Percentiles rank a stretch among this genome's conserved stretches.
These are phyloP conservation scores for Daldinia eschscholtzii DNA, from an alignment of 2,329 filamentous ascomycete genomes.

Conservation along the genomic window DNA sequence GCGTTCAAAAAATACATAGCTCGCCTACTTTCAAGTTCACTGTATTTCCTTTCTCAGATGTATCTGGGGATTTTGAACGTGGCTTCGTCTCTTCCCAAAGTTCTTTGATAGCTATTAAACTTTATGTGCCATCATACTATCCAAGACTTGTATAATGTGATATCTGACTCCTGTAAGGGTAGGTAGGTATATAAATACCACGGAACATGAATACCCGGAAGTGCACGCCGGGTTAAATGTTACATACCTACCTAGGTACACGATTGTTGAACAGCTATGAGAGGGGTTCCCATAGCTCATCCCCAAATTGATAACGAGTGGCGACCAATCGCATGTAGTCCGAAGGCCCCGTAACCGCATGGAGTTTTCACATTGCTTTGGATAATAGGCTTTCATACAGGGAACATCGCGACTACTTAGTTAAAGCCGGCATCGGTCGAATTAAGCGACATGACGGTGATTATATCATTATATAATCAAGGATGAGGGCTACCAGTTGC, in stretches of 20 bases:
- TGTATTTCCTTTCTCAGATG: too few species aligned
- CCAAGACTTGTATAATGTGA: too few species aligned
- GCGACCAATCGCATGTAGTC: background rate
- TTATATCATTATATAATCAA: background rate
- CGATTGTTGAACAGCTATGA: background rate
- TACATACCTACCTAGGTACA: background rate
- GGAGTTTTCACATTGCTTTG: background rate
- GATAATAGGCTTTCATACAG: background rate
- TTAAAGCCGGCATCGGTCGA: background rate
- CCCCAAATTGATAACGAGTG: background rate
- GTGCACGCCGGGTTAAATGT: background rate
- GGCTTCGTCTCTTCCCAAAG: too few species aligned
- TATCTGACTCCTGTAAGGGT: too few species aligned
- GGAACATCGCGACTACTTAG: background rate
- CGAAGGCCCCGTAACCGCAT: background rate
- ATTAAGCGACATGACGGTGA: background rate
- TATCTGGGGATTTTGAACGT: too few species aligned
- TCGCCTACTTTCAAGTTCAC: too few species aligned
- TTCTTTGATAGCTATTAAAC: too few species aligned
- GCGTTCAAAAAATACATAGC: too few species aligned
- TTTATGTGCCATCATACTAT: background rate
- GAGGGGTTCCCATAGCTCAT: background rate
- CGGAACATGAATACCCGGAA: background rate
- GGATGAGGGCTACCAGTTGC: background rate
- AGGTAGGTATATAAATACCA: background rate